Evolutionary conservation across 2,329 filamentous ascomycete genomes (phyloP).

Genomic region (Thelonectria blattea): DNA sequence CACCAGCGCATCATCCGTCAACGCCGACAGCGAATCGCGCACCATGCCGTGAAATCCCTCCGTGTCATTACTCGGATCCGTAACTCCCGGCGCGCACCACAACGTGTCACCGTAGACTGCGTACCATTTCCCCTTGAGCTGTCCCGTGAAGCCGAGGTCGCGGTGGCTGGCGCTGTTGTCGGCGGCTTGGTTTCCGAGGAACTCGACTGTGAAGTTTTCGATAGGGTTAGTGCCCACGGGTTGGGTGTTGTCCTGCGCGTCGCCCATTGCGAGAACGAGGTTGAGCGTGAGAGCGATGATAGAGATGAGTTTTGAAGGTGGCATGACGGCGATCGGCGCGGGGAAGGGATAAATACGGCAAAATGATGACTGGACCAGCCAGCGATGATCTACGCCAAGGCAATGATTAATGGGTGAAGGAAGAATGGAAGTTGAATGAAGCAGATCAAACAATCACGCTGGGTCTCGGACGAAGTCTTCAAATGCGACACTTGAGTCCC

Average conservation of each 20-base stretch:
- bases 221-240: constrained; percentile 46
- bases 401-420: not conserved
- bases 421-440: not conserved
- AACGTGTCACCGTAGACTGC: constrained; percentile 43
- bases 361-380: not conserved
- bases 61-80: constrained; percentile 37
- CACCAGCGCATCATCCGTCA: constrained; percentile 44
- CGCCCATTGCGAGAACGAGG: constrained; percentile 37
- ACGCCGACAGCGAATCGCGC: constrained; percentile 44
- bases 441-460: not conserved
- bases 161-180: constrained; percentile 47
- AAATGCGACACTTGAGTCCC: not conserved
- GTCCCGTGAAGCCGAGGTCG: constrained; percentile 47
- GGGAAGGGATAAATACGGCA: not conserved
- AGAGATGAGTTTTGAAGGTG: constrained; percentile 1
- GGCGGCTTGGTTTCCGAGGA: constrained; percentile 45
- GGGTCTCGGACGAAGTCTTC: no score
- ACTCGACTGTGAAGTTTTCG: constrained; percentile 31
- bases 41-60: constrained; percentile 49
- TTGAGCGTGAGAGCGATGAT: not conserved
- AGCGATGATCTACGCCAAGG: not conserved
- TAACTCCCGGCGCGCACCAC: constrained; percentile 45
- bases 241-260: constrained; percentile 50
- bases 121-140: constrained; percentile 46
- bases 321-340: not conserved